phyloP scores from a whole-genome alignment of 495 filamentous ascomycete genomes.

The Penicillium bovifimosum region DNA sequence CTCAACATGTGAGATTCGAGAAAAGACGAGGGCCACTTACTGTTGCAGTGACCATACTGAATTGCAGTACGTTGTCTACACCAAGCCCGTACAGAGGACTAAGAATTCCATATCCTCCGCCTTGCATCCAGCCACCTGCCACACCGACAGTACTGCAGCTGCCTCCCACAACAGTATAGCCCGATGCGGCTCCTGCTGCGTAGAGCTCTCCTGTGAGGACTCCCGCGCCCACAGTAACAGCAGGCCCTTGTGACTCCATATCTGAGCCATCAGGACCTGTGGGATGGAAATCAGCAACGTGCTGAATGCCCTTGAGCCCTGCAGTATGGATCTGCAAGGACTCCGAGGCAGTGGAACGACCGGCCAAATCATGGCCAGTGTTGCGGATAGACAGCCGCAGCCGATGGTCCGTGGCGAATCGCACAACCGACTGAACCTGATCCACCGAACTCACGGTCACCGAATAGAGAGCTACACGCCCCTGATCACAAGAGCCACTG shows the following conservation, averaged over 20 bases:
- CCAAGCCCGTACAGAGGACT: conserved; percentile 29
- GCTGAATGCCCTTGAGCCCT: conserved; percentile 36
- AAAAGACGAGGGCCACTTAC: conserved; percentile 16
- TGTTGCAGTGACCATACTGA: conserved; percentile 28
- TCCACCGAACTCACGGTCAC: conserved; percentile 20
- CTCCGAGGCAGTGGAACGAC: conserved; percentile 49
- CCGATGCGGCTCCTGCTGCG: conserved; percentile 19
- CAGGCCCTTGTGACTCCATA: conserved; percentile 20
- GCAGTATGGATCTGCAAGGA: conserved; percentile 51
- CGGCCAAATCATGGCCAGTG: conserved; percentile 51
- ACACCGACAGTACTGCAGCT: conserved; percentile 19
- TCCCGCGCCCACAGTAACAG: conserved; percentile 47
- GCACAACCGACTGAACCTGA: conserved; percentile 36
- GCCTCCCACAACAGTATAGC: conserved; percentile 12
- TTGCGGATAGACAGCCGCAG: conserved; percentile 51
- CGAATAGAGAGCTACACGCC: conserved; percentile 36
- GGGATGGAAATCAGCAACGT: conserved; percentile 17
- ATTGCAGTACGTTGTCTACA: conserved; percentile 33
- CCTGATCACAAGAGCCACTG: conserved; percentile 19
- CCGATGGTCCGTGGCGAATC: conserved; percentile 26
- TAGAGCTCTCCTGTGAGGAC: conserved; percentile 43
- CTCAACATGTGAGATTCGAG: background rate
- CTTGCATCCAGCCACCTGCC: conserved; percentile 50
- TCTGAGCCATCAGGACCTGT: conserved; percentile 3
- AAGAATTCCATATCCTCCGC: conserved; percentile 50